phyloP scores from a whole-genome alignment of 768 basidiomycete species.

The Trametes coccinea region DNA sequence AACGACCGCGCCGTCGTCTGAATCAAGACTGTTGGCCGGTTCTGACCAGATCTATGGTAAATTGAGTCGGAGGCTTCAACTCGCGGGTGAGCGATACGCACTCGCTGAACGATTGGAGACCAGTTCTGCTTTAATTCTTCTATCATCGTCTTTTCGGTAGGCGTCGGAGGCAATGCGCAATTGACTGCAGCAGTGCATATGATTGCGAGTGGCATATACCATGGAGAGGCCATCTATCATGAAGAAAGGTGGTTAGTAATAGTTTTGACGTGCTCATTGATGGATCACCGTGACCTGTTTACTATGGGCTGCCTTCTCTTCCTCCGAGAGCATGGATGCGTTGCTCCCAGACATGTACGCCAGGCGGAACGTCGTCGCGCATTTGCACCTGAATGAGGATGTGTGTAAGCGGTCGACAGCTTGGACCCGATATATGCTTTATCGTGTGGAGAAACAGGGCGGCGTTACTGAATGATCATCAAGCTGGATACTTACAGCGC shows the following conservation, averaged over 20 bases:
- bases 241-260: too few species aligned
- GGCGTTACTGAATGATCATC: background rate
- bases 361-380: background rate
- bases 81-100: background rate
- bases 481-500: background rate
- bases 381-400: background rate
- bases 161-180: background rate
- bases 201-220: background rate
- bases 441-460: background rate
- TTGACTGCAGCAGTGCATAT: background rate
- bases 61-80: too few species aligned
- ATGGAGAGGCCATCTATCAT: background rate
- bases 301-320: background rate
- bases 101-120: background rate
- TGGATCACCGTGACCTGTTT: background rate
- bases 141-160: background rate
- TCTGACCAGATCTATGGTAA: slow-evolving; percentile 7
- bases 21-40: background rate
- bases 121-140: background rate
- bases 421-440: too few species aligned
- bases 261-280: too few species aligned
- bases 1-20: background rate
- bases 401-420: background rate
- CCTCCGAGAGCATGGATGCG: background rate
- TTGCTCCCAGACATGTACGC: background rate